Conservation (phyloP, 2,329 filamentous ascomycete species). For the Paraphaeosphaeria minitans region DNA sequence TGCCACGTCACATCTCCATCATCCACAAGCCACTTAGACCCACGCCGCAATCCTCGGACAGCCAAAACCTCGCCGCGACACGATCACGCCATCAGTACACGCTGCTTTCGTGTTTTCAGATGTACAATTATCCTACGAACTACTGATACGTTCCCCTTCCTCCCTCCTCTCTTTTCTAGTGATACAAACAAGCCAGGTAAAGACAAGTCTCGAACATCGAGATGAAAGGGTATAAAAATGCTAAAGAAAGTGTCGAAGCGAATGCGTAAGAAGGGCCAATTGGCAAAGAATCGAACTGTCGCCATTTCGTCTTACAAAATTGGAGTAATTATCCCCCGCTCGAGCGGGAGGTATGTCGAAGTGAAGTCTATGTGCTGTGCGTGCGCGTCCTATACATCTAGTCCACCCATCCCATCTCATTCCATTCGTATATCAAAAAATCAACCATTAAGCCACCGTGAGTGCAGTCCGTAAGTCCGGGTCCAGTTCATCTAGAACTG, state of each 20-base stretch:
- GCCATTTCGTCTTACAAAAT: too few relatives aligned
- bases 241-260: slow-evolving; percentile 2
- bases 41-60: too few relatives aligned
- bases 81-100: not conserved
- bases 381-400: not conserved
- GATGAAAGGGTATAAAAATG: slow-evolving; percentile 4
- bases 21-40: too few relatives aligned
- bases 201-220: not conserved
- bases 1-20: too few relatives aligned
- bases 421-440: not conserved
- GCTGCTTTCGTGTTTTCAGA: not conserved
- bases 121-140: not conserved
- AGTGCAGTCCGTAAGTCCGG: not conserved
- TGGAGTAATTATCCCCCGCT: slow-evolving; percentile 3
- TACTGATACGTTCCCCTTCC: not conserved
- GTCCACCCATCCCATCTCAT: not conserved
- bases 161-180: not conserved
- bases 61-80: too few relatives aligned
- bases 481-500: slow-evolving; percentile 15
- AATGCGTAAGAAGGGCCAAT: not conserved
- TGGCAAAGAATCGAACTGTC: not conserved
- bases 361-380: slow-evolving; percentile 5
- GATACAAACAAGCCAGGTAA: not conserved
- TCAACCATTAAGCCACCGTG: slow-evolving; percentile 14
- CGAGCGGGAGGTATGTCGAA: not conserved